These are phyloP conservation scores for Aspergillus biplanus DNA, from an alignment of 495 filamentous ascomycete genomes.

Conservation along the genomic window DNA sequence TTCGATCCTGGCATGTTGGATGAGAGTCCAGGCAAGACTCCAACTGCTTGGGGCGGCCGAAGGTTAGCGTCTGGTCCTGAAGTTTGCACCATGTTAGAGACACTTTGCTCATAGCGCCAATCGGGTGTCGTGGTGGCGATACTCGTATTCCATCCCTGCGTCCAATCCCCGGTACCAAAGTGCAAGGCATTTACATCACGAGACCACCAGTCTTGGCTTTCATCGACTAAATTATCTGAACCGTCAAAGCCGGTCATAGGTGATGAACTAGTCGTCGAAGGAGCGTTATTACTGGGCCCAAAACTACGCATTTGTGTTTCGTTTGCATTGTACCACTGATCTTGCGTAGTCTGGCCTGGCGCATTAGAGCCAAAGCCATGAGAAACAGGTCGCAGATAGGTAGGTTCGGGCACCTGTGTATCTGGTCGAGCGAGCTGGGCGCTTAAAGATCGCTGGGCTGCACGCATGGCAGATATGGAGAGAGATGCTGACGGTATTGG, in stretches of 20 bases:
- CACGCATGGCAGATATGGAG: constrained; percentile 30
- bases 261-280: constrained; percentile 32
- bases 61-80: constrained; percentile 16
- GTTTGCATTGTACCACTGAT: constrained; percentile 36
- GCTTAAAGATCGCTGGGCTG: constrained; percentile 25
- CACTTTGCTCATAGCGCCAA: constrained; percentile 16
- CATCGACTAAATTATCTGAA: constrained; percentile 53
- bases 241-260: constrained; percentile 47
- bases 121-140: constrained; percentile 19
- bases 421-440: constrained; percentile 29
- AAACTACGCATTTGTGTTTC: constrained; percentile 22
- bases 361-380: constrained; percentile 29
- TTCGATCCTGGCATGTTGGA: constrained; percentile 14
- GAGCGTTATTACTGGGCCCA: constrained; percentile 23
- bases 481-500: constrained; percentile 19
- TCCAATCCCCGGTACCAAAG: constrained; percentile 56
- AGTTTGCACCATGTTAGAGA: constrained; percentile 18
- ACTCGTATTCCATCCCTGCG: constrained; percentile 23
- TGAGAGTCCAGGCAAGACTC: constrained; percentile 10
- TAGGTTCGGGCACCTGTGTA: constrained; percentile 38
- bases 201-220: constrained; percentile 64
- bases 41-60: constrained; percentile 12
- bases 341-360: constrained; percentile 21
- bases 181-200: constrained; percentile 49
- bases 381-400: constrained; percentile 38